Evolutionary conservation across 495 filamentous ascomycete genomes (phyloP), one percentile per base, ranked within the genome.

Genomic region (Staphylotrichum longicolle): DNA sequence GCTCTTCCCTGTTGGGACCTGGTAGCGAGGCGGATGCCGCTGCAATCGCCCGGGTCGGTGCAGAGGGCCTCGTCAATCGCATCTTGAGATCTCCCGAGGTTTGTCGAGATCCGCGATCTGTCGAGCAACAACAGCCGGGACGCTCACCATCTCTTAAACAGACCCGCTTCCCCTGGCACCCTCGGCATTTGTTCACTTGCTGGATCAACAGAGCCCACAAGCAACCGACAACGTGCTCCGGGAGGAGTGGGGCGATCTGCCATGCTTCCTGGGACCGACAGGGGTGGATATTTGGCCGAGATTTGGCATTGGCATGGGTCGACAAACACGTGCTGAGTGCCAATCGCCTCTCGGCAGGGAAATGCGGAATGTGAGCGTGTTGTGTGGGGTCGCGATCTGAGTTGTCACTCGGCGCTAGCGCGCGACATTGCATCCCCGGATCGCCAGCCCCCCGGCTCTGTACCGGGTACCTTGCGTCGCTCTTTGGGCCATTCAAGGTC

Each of bases 201-300:
- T 27, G 20, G 20, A 27, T 27, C 20, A 27, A 27, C 20, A 27
- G 20, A 27, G 20, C 20, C 20, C 20, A 27, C 20, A 27, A 27
- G 20, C 20, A 27, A 27, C 20, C 20, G 20, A 14, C 30, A 32
- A 54, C 51, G 51, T 42, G 39, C 20, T 39, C 52, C 30, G 7
- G n/a, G 9, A 20, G 46, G 27, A 20, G 56, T 33, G 45, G 57
- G 48, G 57, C 57, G 57, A 59, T 59, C 57, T 59, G 37, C 57
- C 57, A 44, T 42, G 57, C 47, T 10, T 15, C 15, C 40, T 30
- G 39, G 39, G 27, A 0, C 10, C 7, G 6, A 34, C 44, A 7
- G 7, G 37, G 35, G 33, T 50, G 12, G 34, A 37, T 40, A 58
- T 58, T 58, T 58, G 56, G 56, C 56, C 56, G 56, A 58, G 14